These are phyloP conservation scores for Saccharomyces mikatae DNA, from an alignment of 805 yeast species.

Conservation along the genomic window DNA sequence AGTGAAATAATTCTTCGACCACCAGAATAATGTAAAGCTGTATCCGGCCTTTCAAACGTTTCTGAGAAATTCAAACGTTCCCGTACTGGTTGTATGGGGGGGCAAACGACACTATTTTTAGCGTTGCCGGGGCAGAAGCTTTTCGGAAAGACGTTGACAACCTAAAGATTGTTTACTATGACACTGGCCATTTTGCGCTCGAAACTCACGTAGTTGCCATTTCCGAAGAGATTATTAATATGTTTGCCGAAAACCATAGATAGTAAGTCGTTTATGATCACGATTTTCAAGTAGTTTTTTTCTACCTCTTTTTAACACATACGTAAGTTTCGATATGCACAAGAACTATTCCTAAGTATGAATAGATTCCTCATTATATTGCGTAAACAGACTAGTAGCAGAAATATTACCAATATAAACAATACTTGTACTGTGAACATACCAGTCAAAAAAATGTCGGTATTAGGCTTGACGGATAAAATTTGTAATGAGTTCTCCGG, in stretches of 20 bases:
- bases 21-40: conserved; percentile 28
- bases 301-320: too few relatives aligned
- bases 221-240: conserved; percentile 22
- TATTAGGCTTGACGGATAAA: too few relatives aligned
- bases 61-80: conserved; percentile 28
- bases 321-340: neutral
- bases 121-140: conserved; percentile 33
- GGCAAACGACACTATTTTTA: conserved; percentile 33
- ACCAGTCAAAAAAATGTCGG: too few relatives aligned
- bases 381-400: too few relatives aligned
- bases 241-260: neutral
- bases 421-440: too few relatives aligned
- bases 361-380: neutral
- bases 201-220: conserved; percentile 27
- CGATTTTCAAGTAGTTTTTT: neutral
- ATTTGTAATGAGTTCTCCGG: too few relatives aligned
- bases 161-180: conserved; percentile 23
- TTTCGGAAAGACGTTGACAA: conserved; percentile 29
- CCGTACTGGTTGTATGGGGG: conserved; percentile 37
- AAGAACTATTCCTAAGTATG: neutral
- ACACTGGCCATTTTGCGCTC: conserved; percentile 37
- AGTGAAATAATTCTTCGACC: conserved; percentile 32
- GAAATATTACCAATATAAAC: too few relatives aligned
- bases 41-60: conserved; percentile 28
- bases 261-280: neutral